Base-by-base conservation (phyloP, 495 filamentous ascomycete species). In the Neurospora hispaniola region DNA sequence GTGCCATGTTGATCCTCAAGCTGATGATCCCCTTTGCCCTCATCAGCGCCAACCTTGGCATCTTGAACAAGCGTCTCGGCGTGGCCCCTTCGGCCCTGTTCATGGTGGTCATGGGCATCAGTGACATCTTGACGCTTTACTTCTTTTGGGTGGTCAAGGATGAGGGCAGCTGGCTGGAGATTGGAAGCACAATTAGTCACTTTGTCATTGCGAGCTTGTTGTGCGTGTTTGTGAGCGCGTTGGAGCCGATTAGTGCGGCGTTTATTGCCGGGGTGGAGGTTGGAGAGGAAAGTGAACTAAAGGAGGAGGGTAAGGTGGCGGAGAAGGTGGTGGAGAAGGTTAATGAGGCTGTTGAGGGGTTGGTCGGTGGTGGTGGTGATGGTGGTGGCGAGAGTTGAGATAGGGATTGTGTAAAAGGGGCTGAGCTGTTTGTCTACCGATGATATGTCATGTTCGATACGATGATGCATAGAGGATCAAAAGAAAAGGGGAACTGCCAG, bases 101-200 rank as follows among this genome's bases (percentile, higher is more conserved):
- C 83, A 97, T 97, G 93, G 81, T 97, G 2, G 93, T 96, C 59
- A 97, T 97, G 90, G 90, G 93, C 18, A 88, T 97, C 69, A 92
- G 92, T 70, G 96, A 99, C 80, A 89, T 97, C 66, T 85, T 98
- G 77, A 98, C 96, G 5, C 85, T 99, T 71, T 94, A 96, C 80
- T 99, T 99, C 86, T 99, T 99, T 81, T 99, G 91, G 87, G 90
- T 97, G 79, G 96, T 99, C 8, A 90, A 90, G 71, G 96, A 99
- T 79, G 94, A 98, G 79, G 96, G 96, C 0, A 93, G 90, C 43
- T 99, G 96, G 96, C 83, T 99, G 70, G 96, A 99, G 77, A 99
- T 98, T 78, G 96, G 96, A 69, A 95, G 92, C 42, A 97, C 92
- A 2, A 99, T 99, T 74, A 96, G 88, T 76, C 93, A 97, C 76